Conservation (phyloP, 257 asterid species). For the Leptodermis oblonga region DNA sequence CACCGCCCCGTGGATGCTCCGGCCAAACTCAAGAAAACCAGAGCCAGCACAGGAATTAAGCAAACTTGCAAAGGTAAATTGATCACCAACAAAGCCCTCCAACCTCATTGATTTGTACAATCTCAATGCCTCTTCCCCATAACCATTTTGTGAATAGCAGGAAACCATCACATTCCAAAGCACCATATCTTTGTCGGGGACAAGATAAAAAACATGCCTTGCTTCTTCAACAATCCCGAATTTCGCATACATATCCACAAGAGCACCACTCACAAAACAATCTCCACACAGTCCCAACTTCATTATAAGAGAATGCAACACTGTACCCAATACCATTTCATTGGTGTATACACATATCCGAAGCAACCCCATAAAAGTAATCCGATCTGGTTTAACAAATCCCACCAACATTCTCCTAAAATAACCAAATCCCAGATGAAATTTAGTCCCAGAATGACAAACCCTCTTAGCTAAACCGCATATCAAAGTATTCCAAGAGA, state of each 20-base stretch:
- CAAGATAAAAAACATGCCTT: conserved; percentile 24
- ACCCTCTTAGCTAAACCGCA: conserved; percentile 13
- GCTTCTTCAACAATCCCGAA: conserved; percentile 30
- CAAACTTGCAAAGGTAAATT: conserved; percentile 29
- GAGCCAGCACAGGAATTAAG: conserved; percentile 27
- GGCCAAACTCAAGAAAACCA: conserved; percentile 17
- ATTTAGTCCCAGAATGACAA: background rate
- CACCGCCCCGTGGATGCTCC: conserved; percentile 26
- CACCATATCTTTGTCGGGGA: conserved; percentile 21
- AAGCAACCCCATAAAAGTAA: conserved; percentile 28
- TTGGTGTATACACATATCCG: conserved; percentile 8
- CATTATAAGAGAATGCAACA: conserved; percentile 23
- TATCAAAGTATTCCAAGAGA: conserved; percentile 25
- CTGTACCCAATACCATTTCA: conserved; percentile 9
- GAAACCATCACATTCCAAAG: conserved; percentile 34
- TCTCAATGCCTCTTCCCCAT: conserved; percentile 20
- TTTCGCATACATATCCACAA: conserved; percentile 32
- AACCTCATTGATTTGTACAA: conserved; percentile 24
- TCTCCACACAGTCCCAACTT: conserved; percentile 25
- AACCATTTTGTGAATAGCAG: conserved; percentile 21
- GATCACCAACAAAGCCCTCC: conserved; percentile 29
- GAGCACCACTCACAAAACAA: conserved; percentile 22
- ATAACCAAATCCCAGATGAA: conserved; percentile 19
- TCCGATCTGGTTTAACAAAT: conserved; percentile 23
- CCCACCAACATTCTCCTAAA: conserved; percentile 28